Conservation (phyloP, 768 basidiomycete genomes). For the Hericium coralloides region DNA sequence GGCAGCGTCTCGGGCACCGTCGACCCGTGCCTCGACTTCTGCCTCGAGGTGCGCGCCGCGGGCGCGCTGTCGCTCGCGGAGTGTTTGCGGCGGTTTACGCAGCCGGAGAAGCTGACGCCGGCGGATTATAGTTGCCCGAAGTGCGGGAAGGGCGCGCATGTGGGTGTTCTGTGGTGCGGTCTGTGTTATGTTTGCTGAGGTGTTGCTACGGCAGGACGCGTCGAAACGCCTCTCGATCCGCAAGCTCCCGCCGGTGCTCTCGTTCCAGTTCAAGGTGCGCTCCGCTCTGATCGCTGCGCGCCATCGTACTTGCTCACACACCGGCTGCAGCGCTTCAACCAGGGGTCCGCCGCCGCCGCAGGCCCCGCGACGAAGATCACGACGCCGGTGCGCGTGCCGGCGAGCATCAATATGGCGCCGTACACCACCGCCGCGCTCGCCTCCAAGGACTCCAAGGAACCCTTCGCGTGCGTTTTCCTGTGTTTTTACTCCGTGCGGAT, state of each 20-base stretch:
- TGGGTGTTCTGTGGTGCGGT: constrained; percentile 18
- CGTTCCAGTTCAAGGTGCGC: constrained; percentile 88
- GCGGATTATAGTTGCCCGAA: constrained; percentile 81
- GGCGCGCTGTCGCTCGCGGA: constrained; percentile 54
- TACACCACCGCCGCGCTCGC: constrained; percentile 62
- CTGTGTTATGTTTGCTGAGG: not conserved
- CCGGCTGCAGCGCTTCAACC: constrained; percentile 96
- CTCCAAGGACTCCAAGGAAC: constrained; percentile 7
- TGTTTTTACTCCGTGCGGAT: not conserved
- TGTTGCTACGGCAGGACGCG: constrained; percentile 43
- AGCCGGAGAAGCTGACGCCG: constrained; percentile 71
- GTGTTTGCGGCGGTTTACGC: constrained; percentile 78
- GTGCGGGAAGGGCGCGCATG: constrained; percentile 65
- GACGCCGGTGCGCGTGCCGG: constrained; percentile 71
- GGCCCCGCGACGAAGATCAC: constrained; percentile 79
- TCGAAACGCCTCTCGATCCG: constrained; percentile 81
- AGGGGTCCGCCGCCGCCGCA: constrained; percentile 59
- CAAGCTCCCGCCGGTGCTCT: constrained; percentile 81
- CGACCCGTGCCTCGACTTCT: constrained; percentile 89
- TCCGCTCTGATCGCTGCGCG: not conserved
- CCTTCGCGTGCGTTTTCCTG: constrained; percentile 3
- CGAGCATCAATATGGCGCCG: constrained; percentile 79
- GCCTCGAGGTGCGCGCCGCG: constrained; percentile 64
- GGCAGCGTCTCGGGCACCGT: constrained; percentile 66
- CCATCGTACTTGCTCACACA: not conserved